Conservation (phyloP, 2,329 filamentous ascomycete species). For the Emericellopsis atlantica region DNA sequence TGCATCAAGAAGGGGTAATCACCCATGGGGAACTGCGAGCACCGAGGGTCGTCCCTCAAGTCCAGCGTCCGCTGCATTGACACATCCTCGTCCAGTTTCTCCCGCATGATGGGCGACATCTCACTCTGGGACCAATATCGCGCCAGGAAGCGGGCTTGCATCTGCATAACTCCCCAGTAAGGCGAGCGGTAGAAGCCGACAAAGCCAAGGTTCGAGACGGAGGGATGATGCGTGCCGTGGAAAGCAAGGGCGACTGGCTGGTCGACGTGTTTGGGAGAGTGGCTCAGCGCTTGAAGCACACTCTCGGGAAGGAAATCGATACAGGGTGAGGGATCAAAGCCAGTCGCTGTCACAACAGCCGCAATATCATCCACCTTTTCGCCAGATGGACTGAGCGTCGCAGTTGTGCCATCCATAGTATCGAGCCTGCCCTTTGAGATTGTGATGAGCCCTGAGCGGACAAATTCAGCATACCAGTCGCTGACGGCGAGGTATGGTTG, state of each 20-base stretch:
- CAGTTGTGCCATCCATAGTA: conserved; percentile 20
- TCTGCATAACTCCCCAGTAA: conserved; percentile 80
- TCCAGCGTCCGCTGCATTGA: conserved; percentile 31
- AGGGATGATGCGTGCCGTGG: conserved; percentile 49
- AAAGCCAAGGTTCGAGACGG: conserved; percentile 56
- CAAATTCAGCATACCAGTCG: conserved; percentile 62
- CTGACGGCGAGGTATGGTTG: conserved; percentile 58
- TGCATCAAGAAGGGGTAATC: conserved; percentile 71
- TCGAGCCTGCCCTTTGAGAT: conserved; percentile 33
- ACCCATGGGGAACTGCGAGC: conserved; percentile 69
- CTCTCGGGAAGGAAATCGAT: conserved; percentile 50
- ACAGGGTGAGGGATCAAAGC: conserved; percentile 53
- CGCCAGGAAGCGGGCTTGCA: conserved; percentile 63
- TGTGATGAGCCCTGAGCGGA: conserved; percentile 49
- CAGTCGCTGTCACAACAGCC: conserved; percentile 63
- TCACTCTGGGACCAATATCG: conserved; percentile 36
- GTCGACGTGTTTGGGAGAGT: conserved; percentile 38
- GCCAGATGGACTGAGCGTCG: conserved; percentile 13
- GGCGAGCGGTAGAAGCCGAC: conserved; percentile 76
- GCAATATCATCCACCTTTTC: conserved; percentile 40
- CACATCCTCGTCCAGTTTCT: conserved; percentile 28
- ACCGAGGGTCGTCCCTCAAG: conserved; percentile 37
- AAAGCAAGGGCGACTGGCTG: conserved; percentile 57
- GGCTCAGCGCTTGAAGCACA: conserved; percentile 42
- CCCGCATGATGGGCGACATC: conserved; percentile 9